Evolutionary conservation across 495 filamentous ascomycete species (phyloP).

Genomic region (Oleoguttula mirabilis): DNA sequence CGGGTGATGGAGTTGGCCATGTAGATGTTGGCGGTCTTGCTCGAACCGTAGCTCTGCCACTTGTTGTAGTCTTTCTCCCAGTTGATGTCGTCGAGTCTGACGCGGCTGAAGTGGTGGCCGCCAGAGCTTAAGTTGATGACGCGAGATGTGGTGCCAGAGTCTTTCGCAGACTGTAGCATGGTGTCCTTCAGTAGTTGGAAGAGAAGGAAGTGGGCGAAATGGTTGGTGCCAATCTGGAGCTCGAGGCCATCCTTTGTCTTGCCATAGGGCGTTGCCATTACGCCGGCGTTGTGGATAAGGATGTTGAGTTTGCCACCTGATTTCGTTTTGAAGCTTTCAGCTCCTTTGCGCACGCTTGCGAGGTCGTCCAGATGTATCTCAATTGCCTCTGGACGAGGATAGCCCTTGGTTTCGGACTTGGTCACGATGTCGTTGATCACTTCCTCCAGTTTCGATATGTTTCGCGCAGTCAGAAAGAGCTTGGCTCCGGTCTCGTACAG

Average conservation of each 20-base stretch:
- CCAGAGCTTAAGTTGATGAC: constrained; percentile 34
- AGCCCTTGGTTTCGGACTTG: constrained; percentile 12
- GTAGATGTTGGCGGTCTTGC: constrained; percentile 26
- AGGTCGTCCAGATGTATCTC: constrained; percentile 28
- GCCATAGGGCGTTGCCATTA: constrained; percentile 22
- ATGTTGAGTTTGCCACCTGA: constrained; percentile 25
- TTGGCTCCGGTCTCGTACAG: constrained; percentile 37
- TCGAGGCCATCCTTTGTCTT: constrained; percentile 39
- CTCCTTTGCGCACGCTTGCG: constrained; percentile 16
- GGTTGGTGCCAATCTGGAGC: constrained; percentile 39
- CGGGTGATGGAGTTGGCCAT: constrained; percentile 25
- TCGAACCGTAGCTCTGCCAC: constrained; percentile 24
- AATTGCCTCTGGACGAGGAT: constrained; percentile 24
- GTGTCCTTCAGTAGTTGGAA: constrained; percentile 36
- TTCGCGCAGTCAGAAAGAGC: constrained; percentile 35
- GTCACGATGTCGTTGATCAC: constrained; percentile 16
- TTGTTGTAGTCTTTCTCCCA: constrained; percentile 34
- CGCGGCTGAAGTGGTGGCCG: constrained; percentile 25
- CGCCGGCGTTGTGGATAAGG: constrained; percentile 26
- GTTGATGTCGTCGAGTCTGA: constrained; percentile 29
- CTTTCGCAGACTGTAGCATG: constrained; percentile 28
- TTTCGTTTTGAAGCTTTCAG: constrained; percentile 15
- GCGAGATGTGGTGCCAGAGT: constrained; percentile 29
- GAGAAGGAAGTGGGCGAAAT: constrained; percentile 42
- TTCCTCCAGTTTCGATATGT: constrained; percentile 26